phyloP scores from a whole-genome alignment of 768 basidiomycete species.

The Pilatotrama ljubarskyi region DNA sequence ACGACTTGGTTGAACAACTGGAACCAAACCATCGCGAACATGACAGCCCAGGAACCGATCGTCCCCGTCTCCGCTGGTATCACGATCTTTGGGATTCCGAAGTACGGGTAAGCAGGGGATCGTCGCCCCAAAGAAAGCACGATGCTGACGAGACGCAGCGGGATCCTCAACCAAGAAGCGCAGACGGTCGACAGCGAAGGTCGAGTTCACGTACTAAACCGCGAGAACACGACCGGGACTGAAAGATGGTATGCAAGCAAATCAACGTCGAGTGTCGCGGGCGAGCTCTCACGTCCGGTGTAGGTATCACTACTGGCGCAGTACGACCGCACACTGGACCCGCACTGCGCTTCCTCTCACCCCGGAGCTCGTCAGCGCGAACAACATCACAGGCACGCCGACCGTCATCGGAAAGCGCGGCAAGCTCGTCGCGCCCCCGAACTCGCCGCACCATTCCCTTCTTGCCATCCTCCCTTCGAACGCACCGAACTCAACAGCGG shows the following conservation, averaged over 20 bases:
- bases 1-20: conserved; percentile 39
- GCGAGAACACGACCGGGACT: conserved; percentile 39
- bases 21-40: conserved; percentile 35
- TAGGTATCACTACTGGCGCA: conserved; percentile 35
- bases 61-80: conserved; percentile 37
- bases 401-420: conserved; percentile 42
- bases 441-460: conserved; percentile 17
- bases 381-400: conserved; percentile 38
- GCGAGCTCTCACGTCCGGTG: not conserved
- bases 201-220: conserved; percentile 36
- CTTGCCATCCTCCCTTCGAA: conserved; percentile 38
- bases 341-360: conserved; percentile 35
- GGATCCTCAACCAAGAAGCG: conserved; percentile 38
- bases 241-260: conserved; percentile 32
- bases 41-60: conserved; percentile 29
- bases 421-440: conserved; percentile 31
- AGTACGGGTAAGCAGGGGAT: conserved; percentile 34
- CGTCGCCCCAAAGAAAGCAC: not conserved
- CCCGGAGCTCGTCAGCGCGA: conserved; percentile 24
- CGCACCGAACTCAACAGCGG: conserved; percentile 33
- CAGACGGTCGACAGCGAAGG: conserved; percentile 34
- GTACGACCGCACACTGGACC: conserved; percentile 33
- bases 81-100: conserved; percentile 37
- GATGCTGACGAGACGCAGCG: conserved; percentile 16
- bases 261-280: not conserved